Conservation (phyloP, 2,329 filamentous ascomycete genomes). For the Microdochium nivale region DNA sequence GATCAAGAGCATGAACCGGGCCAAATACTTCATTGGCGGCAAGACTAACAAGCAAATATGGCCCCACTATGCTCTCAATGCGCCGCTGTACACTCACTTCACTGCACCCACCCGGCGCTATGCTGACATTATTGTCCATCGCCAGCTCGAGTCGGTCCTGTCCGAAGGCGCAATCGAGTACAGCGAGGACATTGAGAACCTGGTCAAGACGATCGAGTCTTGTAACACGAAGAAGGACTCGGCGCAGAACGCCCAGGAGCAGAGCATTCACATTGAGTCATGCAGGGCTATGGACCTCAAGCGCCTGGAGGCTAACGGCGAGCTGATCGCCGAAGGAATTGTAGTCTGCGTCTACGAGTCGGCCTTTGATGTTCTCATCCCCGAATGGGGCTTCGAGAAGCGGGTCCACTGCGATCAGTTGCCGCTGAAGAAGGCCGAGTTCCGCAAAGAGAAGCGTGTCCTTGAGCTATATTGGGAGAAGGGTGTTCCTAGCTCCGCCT, state of each 20-base stretch:
- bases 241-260: conserved; percentile 92
- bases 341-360: conserved; percentile 97
- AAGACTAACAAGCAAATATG: conserved; percentile 71
- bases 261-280: conserved; percentile 96
- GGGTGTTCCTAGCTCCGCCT: conserved; percentile 91
- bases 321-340: conserved; percentile 91
- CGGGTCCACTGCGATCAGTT: conserved; percentile 97
- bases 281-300: conserved; percentile 94
- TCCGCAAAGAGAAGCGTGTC: conserved; percentile 89
- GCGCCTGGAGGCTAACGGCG: conserved; percentile 76
- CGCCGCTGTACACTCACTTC: conserved; percentile 94
- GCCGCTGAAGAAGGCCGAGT: conserved; percentile 98
- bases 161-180: conserved; percentile 79
- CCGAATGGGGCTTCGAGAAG: conserved; percentile 98
- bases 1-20: conserved; percentile 90
- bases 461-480: conserved; percentile 99
- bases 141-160: conserved; percentile 81
- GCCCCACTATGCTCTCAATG: conserved; percentile 85
- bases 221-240: conserved; percentile 99
- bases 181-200: conserved; percentile 75
- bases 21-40: conserved; percentile 85
- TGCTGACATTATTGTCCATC: conserved; percentile 89
- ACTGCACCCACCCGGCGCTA: conserved; percentile 93
- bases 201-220: conserved; percentile 87
- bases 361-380: conserved; percentile 95